phyloP scores from a whole-genome alignment of 2,329 filamentous ascomycete species.

The Cercospora sp. region DNA sequence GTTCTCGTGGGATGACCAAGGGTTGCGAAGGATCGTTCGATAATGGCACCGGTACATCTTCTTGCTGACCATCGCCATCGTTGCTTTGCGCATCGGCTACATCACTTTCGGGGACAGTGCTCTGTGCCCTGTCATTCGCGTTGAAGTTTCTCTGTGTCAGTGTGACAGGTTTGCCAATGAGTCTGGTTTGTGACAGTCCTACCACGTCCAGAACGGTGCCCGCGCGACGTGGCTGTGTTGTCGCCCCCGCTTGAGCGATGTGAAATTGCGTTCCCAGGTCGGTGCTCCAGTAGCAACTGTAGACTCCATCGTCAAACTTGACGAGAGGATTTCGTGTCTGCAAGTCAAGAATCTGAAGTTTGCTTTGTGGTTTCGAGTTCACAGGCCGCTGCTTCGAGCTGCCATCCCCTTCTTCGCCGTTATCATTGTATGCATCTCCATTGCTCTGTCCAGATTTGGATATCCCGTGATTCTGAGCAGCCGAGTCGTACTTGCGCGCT shows the following conservation, averaged over 20 bases:
- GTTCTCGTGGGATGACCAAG: slow-evolving; percentile 27
- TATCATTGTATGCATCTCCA: slow-evolving; percentile 2
- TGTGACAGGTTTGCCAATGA: slow-evolving; percentile 66
- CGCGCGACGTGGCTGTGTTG: slow-evolving; percentile 49
- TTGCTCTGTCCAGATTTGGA: neutral
- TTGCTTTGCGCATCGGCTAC: neutral
- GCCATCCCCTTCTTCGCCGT: neutral
- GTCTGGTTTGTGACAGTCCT: slow-evolving; percentile 67
- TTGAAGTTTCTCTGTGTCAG: slow-evolving; percentile 42
- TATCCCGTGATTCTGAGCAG: neutral
- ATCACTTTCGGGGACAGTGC: slow-evolving; percentile 6
- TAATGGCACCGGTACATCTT: neutral
- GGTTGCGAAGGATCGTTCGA: slow-evolving; percentile 12
- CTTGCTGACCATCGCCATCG: neutral
- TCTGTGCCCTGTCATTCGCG: neutral
- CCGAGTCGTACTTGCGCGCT: slow-evolving; percentile 14
- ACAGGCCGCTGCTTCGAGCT: neutral
- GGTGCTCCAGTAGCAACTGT: slow-evolving; percentile 77
- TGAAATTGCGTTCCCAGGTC: slow-evolving; percentile 80
- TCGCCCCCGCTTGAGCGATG: slow-evolving; percentile 46
- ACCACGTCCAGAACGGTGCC: slow-evolving; percentile 67
- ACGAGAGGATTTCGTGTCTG: slow-evolving; percentile 75
- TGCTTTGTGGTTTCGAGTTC: neutral
- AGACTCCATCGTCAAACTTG: slow-evolving; percentile 75
- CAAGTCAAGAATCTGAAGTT: slow-evolving; percentile 63